Evolutionary conservation across 768 basidiomycete species (phyloP), one percentile per base, ranked within the genome.

Genomic region (Hericium coralloides): DNA sequence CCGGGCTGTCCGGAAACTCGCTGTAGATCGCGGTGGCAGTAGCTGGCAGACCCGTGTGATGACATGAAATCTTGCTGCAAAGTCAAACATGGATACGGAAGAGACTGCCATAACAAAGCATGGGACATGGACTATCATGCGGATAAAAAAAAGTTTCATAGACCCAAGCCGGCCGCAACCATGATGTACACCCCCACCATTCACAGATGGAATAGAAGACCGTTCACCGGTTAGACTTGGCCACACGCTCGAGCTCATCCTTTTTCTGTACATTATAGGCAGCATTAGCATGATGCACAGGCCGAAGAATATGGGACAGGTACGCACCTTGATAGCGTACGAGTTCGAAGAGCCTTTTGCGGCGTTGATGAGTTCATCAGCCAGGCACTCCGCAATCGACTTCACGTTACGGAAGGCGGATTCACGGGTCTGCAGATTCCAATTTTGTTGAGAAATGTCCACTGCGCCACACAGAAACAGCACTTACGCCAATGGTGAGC

Each of bases 321-420:
- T 36, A 66, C 75, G 49, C 48, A 90, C 89, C 91, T 98, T 98
- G 83, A 99, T 99, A 60, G 95, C 95, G 72, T 98, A 99, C 55
- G 95, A 98, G 88, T 99, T 99, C 69, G 95, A 98, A 52, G 97
- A 98, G 63, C 97, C 97, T 80, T 99, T 98, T 63, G 95, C 97
- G 55, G 97, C 97, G 74, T 99, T 99, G 83, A 98, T 98, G 69
- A 98, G 88, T 74, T 99, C 97, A 72, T 98, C 97, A 59, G 97
- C 95, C 54, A 98, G 83, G 77, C 95, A 98, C 78, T 98, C 95
- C 59, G 97, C 94, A 66, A 99, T 89, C 59, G 94, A 97, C 77
- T 99, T 99, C 68, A 98, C 92, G 78, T 99, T 99, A 76, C 97
- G 92, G 93, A 99, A 99, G 54, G 97, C 94, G 49, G 95, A 98